phyloP scores from a whole-genome alignment of 2,329 filamentous ascomycete genomes.

The Colletotrichum sublineola region DNA sequence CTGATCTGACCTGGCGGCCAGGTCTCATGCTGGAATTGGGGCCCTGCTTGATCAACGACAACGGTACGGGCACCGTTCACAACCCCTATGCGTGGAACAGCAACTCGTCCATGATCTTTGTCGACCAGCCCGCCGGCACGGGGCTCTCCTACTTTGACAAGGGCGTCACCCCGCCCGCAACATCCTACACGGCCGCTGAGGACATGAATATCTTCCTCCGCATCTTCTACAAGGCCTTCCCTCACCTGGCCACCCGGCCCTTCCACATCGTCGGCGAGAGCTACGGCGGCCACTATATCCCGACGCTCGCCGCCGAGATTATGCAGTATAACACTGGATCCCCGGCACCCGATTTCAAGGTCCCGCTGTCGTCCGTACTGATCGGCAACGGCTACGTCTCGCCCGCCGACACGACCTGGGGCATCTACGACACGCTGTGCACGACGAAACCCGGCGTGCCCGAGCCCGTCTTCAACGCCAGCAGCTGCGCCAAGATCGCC shows the following conservation, averaged over 20 bases:
- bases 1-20: background rate
- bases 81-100: conserved; percentile 43
- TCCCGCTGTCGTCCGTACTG: conserved; percentile 59
- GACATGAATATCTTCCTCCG: conserved; percentile 65
- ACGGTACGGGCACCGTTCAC: conserved; percentile 36
- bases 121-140: conserved; percentile 69
- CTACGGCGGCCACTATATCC: conserved; percentile 64
- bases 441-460: conserved; percentile 43
- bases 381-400: conserved; percentile 61
- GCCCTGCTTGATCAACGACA: conserved; percentile 39
- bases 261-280: conserved; percentile 64
- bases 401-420: conserved; percentile 42
- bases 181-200: conserved; percentile 58
- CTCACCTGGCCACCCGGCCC: conserved; percentile 52
- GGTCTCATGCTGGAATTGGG: conserved; percentile 42
- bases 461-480: conserved; percentile 42
- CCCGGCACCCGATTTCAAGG: conserved; percentile 53
- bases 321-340: conserved; percentile 58
- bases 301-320: conserved; percentile 58
- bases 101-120: conserved; percentile 55
- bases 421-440: conserved; percentile 43
- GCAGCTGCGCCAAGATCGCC: conserved; percentile 48
- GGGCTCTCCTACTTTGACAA: conserved; percentile 62
- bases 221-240: conserved; percentile 61
- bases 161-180: conserved; percentile 47